These are phyloP conservation scores for Dactylellina parvicollis DNA, from an alignment of 2,329 filamentous ascomycete genomes.

Conservation along the genomic window DNA sequence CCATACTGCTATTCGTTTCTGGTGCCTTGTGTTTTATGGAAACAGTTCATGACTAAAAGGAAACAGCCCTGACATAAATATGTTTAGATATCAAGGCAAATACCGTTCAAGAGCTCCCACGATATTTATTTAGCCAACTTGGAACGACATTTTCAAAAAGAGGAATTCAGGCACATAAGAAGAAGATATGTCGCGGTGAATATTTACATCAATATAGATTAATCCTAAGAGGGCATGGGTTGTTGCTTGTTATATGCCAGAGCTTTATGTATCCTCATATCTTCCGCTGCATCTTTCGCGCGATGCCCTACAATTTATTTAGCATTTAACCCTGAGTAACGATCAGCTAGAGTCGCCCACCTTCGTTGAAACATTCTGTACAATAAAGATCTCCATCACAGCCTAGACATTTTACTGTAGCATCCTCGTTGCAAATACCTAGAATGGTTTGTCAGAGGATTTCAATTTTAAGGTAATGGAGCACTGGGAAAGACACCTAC, in stretches of 20 bases:
- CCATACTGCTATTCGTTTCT: too few relatives aligned
- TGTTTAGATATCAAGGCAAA: too few relatives aligned
- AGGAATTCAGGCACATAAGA: too few relatives aligned
- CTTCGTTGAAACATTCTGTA: conserved; percentile 45
- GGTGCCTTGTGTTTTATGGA: too few relatives aligned
- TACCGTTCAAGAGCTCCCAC: too few relatives aligned
- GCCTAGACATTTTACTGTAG: conserved; percentile 37
- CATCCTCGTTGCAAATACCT: conserved; percentile 53
- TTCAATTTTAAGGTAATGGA: background rate
- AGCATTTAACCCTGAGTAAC: background rate
- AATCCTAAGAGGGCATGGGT: conserved; percentile 7
- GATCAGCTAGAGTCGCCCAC: conserved; percentile 7
- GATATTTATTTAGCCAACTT: background rate
- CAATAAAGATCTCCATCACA: conserved; percentile 51
- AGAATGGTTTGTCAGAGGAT: background rate
- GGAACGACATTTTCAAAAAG: background rate
- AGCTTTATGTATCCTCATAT: conserved; percentile 43
- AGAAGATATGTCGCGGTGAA: too few relatives aligned
- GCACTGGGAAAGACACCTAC: conserved; percentile 20
- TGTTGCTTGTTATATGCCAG: conserved; percentile 35
- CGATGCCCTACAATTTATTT: conserved; percentile 26
- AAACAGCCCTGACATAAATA: too few relatives aligned
- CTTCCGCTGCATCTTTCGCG: conserved; percentile 30
- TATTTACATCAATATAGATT: too few relatives aligned
- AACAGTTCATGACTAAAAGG: too few relatives aligned